Evolutionary conservation across 2,329 filamentous ascomycete species (phyloP), one percentile per base, ranked within the genome.

Genomic region (Botrytis paeoniae): DNA sequence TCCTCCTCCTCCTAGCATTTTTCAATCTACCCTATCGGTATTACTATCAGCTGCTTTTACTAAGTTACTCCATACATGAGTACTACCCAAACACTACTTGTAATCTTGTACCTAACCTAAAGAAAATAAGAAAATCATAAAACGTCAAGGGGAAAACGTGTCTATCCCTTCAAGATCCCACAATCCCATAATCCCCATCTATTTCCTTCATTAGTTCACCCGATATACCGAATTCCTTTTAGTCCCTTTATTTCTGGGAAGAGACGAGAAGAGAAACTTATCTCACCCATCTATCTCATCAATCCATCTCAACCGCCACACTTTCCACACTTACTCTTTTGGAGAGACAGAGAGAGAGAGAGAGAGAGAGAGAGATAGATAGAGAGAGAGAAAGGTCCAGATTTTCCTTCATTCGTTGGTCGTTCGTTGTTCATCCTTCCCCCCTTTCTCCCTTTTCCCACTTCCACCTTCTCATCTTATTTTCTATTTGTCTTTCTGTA

Each of bases 161-260:
- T 43, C 37, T 63, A 18, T 62, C 35, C 37, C 14, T n/a, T 25
- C 59, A 22, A 22, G 48, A 51, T 51, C 48, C 48, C 48, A 51
- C 12, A n/a, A 9, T 62, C 60, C 37, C 60, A 39, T 32, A 25
- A 61, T 61, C 59, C 35, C 35, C 32, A 62, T 62, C 63, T n/a
- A 16, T 35, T n/a, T 9, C 22, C 29, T 37, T 35, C 14, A 25
- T 65, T 39, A 65, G 16, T 65, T 65, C 29, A 1, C 63, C 63
- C 63, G 63, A 65, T 65, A 65, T 51, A 65, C 63, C 63, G 63
- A 65, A 65, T 25, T 51, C 25, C 43, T 25, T 45, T 35, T 39
- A 61, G 59, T 37, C 59, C 60, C 37, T 62, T 63, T 22, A 2
- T 41, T 20, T 62, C 60, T 18, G 25, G 35, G 25, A 41, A 41